Percentiles rank a stretch among this genome's conserved stretches.
These are phyloP conservation scores for Marasmius sp. DNA, from an alignment of 1,284 basidiomycete species.

Conservation along the genomic window DNA sequence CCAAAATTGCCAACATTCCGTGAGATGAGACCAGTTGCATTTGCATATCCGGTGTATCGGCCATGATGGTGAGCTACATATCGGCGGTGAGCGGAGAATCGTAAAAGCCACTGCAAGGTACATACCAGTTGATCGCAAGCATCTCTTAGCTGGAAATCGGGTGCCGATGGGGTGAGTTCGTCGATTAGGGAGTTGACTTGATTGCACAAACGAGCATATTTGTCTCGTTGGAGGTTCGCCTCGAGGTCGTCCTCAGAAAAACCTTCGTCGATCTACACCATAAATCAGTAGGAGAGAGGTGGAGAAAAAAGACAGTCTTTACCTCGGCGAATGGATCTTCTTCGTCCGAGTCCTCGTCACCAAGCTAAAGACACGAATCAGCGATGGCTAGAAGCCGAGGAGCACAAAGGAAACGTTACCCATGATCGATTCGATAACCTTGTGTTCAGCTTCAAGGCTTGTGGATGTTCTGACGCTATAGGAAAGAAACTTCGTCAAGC, in stretches of 20 bases:
- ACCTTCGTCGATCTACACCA: slow-evolving; percentile 80
- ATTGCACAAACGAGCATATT: slow-evolving; percentile 82
- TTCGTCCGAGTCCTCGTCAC: slow-evolving; percentile 81
- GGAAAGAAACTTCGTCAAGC: slow-evolving; percentile 5
- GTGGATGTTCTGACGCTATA: slow-evolving; percentile 56
- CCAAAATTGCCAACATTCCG: slow-evolving; percentile 92
- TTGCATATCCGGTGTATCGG: slow-evolving; percentile 88
- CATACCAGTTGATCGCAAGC: slow-evolving; percentile 87
- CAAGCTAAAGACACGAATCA: slow-evolving; percentile 45
- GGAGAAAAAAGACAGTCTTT: slow-evolving; percentile 15
- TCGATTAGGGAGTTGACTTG: slow-evolving; percentile 86
- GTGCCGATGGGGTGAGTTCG: slow-evolving; percentile 76
- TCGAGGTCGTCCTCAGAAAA: slow-evolving; percentile 88
- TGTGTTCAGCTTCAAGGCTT: slow-evolving; percentile 80
- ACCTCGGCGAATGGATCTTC: slow-evolving; percentile 95
- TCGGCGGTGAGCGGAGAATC: not conserved
- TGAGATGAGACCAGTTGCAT: slow-evolving; percentile 87
- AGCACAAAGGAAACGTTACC: slow-evolving; percentile 44
- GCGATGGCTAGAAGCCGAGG: slow-evolving; percentile 5
- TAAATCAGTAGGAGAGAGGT: not conserved
- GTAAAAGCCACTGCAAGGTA: slow-evolving; percentile 3
- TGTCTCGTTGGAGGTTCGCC: slow-evolving; percentile 86
- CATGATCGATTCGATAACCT: slow-evolving; percentile 85
- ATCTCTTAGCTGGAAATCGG: slow-evolving; percentile 78
- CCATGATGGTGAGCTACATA: slow-evolving; percentile 70